Conservation (phyloP, 495 filamentous ascomycete genomes). For the Margaritispora aquatica region DNA sequence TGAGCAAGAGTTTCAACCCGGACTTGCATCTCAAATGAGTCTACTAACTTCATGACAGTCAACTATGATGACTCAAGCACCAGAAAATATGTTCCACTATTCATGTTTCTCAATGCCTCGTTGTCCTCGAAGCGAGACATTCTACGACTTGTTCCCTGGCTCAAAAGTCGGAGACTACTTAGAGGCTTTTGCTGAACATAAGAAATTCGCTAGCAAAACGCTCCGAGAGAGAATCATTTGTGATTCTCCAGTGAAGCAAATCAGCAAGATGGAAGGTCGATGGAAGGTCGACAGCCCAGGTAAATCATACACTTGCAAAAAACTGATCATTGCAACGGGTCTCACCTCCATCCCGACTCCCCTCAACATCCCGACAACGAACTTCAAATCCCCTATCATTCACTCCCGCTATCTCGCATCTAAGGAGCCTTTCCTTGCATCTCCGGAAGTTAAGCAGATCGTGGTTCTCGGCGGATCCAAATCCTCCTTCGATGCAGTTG, state of each 20-base stretch:
- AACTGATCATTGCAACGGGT: constrained; percentile 40
- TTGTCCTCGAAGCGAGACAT: not conserved
- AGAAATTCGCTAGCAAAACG: constrained; percentile 30
- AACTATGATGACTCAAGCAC: constrained; percentile 50
- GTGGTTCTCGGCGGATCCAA: constrained; percentile 39
- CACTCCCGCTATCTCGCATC: constrained; percentile 30
- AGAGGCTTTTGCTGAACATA: constrained; percentile 21
- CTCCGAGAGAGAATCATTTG: constrained; percentile 26
- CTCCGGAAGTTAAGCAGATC: constrained; percentile 20
- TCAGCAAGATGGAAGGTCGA: constrained; percentile 13
- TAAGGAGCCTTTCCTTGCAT: constrained; percentile 19
- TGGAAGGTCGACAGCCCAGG: constrained; percentile 24
- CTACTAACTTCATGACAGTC: not conserved
- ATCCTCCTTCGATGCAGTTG: constrained; percentile 38
- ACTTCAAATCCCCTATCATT: constrained; percentile 27
- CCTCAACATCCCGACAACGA: constrained; percentile 26
- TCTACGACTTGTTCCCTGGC: not conserved
- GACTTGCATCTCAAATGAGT: not conserved
- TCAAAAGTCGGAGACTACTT: not conserved
- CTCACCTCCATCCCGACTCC: constrained; percentile 30
- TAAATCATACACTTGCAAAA: constrained; percentile 20
- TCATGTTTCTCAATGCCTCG: constrained; percentile 64
- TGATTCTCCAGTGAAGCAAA: constrained; percentile 12
- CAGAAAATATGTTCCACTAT: constrained; percentile 57
- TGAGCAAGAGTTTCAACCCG: too few species aligned